Evolutionary conservation across 495 filamentous ascomycete species (phyloP).

Genomic region (Physcia stellaris): DNA sequence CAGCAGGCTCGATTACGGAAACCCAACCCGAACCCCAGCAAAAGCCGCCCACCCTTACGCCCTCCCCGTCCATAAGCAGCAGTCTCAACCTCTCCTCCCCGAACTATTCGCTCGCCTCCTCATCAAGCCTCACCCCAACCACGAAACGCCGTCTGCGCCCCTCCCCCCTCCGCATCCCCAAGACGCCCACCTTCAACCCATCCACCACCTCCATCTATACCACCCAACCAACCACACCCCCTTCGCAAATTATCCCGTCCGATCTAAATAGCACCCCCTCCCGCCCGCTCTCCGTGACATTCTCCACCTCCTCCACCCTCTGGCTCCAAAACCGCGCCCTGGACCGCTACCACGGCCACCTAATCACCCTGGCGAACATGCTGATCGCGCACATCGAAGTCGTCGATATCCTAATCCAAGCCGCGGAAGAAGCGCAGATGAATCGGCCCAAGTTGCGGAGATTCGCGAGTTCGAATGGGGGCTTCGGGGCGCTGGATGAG

Average conservation of each 20-base stretch:
- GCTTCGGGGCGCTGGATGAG: slow-evolving; percentile 5
- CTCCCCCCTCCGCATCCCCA: slow-evolving; percentile 3
- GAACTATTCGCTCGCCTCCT: neutral
- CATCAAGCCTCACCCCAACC: neutral
- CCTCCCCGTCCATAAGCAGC: slow-evolving; percentile 30
- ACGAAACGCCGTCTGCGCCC: neutral
- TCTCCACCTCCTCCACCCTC: slow-evolving; percentile 2
- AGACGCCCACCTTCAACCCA: neutral
- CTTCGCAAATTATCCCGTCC: neutral
- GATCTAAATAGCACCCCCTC: too few species aligned
- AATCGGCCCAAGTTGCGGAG: slow-evolving; percentile 1
- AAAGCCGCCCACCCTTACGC: slow-evolving; percentile 25
- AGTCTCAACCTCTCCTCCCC: slow-evolving; percentile 26
- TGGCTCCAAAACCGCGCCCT: slow-evolving; percentile 10
- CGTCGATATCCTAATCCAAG: slow-evolving; percentile 7
- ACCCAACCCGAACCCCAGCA: neutral
- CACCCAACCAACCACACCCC: neutral
- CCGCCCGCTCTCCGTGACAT: slow-evolving; percentile 5
- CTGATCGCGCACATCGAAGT: slow-evolving; percentile 5
- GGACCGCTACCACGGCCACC: slow-evolving; percentile 9
- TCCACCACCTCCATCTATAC: neutral
- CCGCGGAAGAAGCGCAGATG: slow-evolving; percentile 6
- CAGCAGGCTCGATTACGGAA: neutral
- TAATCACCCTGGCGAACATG: slow-evolving; percentile 7
- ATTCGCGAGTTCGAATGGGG: too few species aligned